A percentile compares a stretch with the other conserved stretches of the same genome.
Evolutionary conservation across 495 filamentous ascomycete genomes (phyloP).

Genomic region (Neurospora sp.): DNA sequence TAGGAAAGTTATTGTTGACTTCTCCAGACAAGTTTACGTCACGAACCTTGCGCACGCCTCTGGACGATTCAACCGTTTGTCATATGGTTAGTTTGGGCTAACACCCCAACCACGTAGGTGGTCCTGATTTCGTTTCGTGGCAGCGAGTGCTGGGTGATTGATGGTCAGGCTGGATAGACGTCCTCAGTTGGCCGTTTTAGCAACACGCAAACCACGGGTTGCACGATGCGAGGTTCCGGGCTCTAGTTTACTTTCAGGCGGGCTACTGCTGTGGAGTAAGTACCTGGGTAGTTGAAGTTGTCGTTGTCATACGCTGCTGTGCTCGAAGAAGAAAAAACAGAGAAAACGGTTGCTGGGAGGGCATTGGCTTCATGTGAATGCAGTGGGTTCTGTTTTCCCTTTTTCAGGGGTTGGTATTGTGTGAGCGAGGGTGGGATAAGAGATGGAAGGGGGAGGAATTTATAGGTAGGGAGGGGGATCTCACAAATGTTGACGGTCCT

Average conservation of each 20-base stretch:
- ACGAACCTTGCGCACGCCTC: neutral
- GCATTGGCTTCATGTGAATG: neutral
- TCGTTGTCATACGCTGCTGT: neutral
- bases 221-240: neutral
- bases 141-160: neutral
- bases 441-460: neutral
- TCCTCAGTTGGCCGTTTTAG: neutral
- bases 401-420: constrained; percentile 7
- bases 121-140: neutral
- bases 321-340: neutral
- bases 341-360: neutral
- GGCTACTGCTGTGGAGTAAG: neutral
- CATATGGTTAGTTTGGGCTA: neutral
- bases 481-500: neutral
- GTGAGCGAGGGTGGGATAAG: neutral
- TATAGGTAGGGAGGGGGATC: neutral
- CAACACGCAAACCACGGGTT: neutral
- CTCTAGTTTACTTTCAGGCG: neutral
- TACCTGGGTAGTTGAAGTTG: neutral
- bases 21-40: neutral
- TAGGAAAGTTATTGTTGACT: neutral
- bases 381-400: neutral
- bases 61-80: neutral
- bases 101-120: neutral
- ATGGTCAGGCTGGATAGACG: neutral